A percentile compares a stretch with the other conserved stretches of the same genome.
Evolutionary conservation across 805 yeast genomes (phyloP).

Genomic region (Sugiyamaella lignohabitans): DNA sequence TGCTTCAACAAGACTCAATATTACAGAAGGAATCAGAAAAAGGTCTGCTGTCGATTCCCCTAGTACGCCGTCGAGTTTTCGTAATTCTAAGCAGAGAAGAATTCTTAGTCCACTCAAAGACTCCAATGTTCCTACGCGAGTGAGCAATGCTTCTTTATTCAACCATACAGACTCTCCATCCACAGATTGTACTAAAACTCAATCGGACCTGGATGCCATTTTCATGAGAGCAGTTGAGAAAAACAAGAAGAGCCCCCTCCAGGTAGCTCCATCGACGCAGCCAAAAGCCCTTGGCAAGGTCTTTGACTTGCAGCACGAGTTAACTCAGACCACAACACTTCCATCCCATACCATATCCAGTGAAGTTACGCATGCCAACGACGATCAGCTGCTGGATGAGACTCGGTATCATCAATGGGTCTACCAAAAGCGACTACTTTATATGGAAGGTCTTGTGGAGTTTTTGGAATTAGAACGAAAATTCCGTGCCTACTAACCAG

Average conservation of each 20-base stretch:
- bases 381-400: slow-evolving; percentile 1
- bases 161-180: too few relatives aligned
- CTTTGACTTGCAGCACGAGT: not conserved
- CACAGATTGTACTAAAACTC: too few relatives aligned
- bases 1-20: slow-evolving; percentile 1
- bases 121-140: not conserved
- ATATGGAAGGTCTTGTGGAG: slow-evolving; percentile 14
- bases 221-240: not conserved
- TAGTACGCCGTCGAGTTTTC: slow-evolving; percentile 13
- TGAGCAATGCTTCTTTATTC: not conserved
- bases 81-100: slow-evolving; percentile 9
- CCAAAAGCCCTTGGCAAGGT: not conserved
- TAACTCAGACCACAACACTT: not conserved
- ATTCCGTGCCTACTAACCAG: slow-evolving; percentile 11
- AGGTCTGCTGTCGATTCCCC: slow-evolving; percentile 16
- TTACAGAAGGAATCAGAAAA: not conserved
- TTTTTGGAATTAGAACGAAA: slow-evolving; percentile 20
- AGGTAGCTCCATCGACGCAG: too few relatives aligned
- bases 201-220: not conserved
- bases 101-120: slow-evolving; percentile 5
- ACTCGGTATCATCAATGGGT: not conserved
- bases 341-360: too few relatives aligned
- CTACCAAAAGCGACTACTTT: slow-evolving; percentile 11
- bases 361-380: not conserved
- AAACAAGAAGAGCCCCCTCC: not conserved